Evolutionary conservation across 2,329 filamentous ascomycete species (phyloP).

Genomic region (Bipolaris bicolor): DNA sequence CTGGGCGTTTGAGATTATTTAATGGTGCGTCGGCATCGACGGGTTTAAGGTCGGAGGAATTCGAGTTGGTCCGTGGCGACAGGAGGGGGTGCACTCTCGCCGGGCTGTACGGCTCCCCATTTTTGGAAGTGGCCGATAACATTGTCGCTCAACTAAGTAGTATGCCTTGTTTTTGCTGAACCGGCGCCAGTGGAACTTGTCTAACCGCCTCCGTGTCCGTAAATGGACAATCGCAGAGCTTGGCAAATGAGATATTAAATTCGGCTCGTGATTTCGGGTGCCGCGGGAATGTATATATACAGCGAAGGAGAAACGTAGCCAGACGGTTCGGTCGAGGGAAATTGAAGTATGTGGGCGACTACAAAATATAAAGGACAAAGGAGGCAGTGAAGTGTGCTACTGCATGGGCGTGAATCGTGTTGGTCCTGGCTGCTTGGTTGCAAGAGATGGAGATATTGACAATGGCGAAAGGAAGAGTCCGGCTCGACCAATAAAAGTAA

Average conservation of each 20-base stretch:
- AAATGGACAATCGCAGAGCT: constrained; percentile 9
- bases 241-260: constrained; percentile 12
- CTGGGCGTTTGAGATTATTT: constrained; percentile 35
- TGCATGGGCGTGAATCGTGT: constrained; percentile 37
- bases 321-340: constrained; percentile 34
- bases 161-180: background rate
- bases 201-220: constrained; percentile 6
- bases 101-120: constrained; percentile 44
- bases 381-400: constrained; percentile 33
- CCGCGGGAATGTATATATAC: constrained; percentile 24
- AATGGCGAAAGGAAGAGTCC: constrained; percentile 40
- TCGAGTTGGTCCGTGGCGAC: constrained; percentile 39
- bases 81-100: constrained; percentile 43
- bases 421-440: constrained; percentile 21
- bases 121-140: constrained; percentile 28
- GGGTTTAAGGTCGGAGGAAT: constrained; percentile 45
- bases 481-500: constrained; percentile 36
- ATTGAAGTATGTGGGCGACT: constrained; percentile 36
- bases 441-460: constrained; percentile 11
- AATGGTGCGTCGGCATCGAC: constrained; percentile 33
- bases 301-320: constrained; percentile 37
- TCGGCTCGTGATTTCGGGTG: constrained; percentile 4
- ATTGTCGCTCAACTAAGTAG: constrained; percentile 20
- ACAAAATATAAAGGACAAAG: constrained; percentile 22
- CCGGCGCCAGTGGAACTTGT: background rate